A percentile compares a stretch with the other conserved stretches of the same genome.
phyloP scores from a whole-genome alignment of 2,329 filamentous ascomycete species.

The Colletotrichum spaethianum region DNA sequence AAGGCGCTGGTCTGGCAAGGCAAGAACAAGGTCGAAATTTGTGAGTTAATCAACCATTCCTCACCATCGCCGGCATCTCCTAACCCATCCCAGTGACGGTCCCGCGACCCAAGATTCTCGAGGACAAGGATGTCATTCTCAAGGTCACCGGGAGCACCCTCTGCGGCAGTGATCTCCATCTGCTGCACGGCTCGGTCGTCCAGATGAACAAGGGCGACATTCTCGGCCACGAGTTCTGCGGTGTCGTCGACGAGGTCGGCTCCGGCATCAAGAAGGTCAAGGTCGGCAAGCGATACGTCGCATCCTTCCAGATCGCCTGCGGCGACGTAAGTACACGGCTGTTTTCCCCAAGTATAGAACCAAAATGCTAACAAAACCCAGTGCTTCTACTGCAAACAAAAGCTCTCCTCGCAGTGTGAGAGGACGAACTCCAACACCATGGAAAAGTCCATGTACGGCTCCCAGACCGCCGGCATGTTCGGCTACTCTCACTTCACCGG shows the following conservation, averaged over 20 bases:
- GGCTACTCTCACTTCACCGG: constrained; percentile 86
- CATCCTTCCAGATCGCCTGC: constrained; percentile 87
- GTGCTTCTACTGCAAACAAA: constrained; percentile 85
- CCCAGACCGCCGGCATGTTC: constrained; percentile 80
- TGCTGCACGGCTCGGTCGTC: constrained; percentile 69
- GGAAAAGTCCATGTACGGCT: constrained; percentile 83
- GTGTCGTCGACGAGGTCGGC: constrained; percentile 70
- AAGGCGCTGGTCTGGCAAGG: constrained; percentile 87
- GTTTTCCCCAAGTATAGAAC: fast-evolving
- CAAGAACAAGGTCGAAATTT: constrained; percentile 82
- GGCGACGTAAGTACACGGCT: constrained; percentile 53
- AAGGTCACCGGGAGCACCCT: constrained; percentile 78
- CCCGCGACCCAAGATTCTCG: constrained; percentile 79
- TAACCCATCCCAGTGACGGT: constrained; percentile 64
- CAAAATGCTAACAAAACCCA: constrained; percentile 43
- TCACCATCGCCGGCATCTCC: background rate
- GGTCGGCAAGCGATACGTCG: constrained; percentile 80
- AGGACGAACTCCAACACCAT: constrained; percentile 82
- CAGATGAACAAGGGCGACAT: constrained; percentile 77
- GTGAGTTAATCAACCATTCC: constrained; percentile 51
- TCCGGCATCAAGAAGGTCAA: constrained; percentile 66
- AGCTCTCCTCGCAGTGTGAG: constrained; percentile 85
- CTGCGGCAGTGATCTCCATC: constrained; percentile 71
- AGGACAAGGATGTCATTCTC: constrained; percentile 83
- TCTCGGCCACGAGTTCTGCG: constrained; percentile 75